These are phyloP conservation scores for Apodospora peruviana DNA, from an alignment of 495 filamentous ascomycete species.

Conservation along the genomic window DNA sequence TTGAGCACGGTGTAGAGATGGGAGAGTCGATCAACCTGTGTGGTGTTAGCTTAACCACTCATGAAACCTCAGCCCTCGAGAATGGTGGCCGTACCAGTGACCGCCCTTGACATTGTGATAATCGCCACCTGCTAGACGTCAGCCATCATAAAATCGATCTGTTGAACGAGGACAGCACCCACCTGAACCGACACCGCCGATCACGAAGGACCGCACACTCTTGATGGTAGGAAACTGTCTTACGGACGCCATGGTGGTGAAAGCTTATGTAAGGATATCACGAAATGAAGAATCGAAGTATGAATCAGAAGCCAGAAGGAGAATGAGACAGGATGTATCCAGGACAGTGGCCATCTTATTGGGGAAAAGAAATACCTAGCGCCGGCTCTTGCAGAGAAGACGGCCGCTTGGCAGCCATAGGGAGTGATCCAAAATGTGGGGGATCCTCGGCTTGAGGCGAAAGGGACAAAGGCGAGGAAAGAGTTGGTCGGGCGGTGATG, in stretches of 20 bases:
- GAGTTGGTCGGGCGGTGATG: conserved; percentile 12
- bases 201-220: conserved; percentile 72
- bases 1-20: conserved; percentile 86
- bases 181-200: conserved; percentile 79
- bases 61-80: neutral
- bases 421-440: neutral
- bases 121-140: conserved; percentile 53
- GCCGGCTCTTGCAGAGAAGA: neutral
- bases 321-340: neutral
- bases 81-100: conserved; percentile 58
- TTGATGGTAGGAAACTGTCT: conserved; percentile 68
- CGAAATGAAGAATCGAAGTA: neutral
- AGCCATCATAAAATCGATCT: neutral
- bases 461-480: neutral
- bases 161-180: neutral
- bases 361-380: conserved; percentile 9
- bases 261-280: neutral
- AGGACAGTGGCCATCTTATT: neutral
- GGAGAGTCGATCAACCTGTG: conserved; percentile 75
- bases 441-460: neutral
- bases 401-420: neutral
- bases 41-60: neutral
- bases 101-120: conserved; percentile 94
- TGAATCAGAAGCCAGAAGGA: neutral
- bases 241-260: conserved; percentile 35